Evolutionary conservation across 2,329 filamentous ascomycete genomes (phyloP), one percentile per base, ranked within the genome.

Genomic region (Cytospora piceae): DNA sequence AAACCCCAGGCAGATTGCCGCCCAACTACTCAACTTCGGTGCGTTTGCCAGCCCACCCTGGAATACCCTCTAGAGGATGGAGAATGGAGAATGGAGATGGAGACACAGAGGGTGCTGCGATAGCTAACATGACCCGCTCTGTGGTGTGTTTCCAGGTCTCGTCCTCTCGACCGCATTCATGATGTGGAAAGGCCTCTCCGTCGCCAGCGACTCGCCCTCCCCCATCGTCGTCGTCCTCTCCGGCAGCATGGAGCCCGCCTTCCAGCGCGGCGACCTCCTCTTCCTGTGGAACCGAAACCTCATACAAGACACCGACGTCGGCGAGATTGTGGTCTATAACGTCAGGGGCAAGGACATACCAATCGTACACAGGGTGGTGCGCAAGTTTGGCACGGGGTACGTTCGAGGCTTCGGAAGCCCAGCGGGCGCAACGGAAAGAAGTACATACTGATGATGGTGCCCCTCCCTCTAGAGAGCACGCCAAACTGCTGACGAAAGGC

Each of bases 321-420:
- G 83, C 67, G 83, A 85, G 70, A 75, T 88, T n/a, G 85, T 87
- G 11, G 85, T 88, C 12, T 88, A 88, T 79, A 96, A 96, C 75
- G 91, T 97, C 62, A 86, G 88, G 76, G 93, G 90, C 65, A 99
- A 98, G 83, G 92, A 97, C 71, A 98, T 99, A 69, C 95, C 95
- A 34, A 99, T 99, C 78, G 95, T 99, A 71, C 95, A 99, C 81
- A 84, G 95, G 59, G 86, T 98, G 12, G 90, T 98, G 63, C 87
- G 94, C 79, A 88, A 87, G 75, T 90, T 89, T 75, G 87, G 87
- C 27, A 73, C 73, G 34, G 87, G 87, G 81, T 85, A 74, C 65
- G 83, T 77, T 58, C 55, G 17, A 8, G 7, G 27, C 27, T 29
- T 29, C 3, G 24, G 54, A 3, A 29, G 1, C 27, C 27, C 3